Base-by-base conservation (phyloP, 768 basidiomycete genomes). In the Chalciporus sphaerocephalus region DNA sequence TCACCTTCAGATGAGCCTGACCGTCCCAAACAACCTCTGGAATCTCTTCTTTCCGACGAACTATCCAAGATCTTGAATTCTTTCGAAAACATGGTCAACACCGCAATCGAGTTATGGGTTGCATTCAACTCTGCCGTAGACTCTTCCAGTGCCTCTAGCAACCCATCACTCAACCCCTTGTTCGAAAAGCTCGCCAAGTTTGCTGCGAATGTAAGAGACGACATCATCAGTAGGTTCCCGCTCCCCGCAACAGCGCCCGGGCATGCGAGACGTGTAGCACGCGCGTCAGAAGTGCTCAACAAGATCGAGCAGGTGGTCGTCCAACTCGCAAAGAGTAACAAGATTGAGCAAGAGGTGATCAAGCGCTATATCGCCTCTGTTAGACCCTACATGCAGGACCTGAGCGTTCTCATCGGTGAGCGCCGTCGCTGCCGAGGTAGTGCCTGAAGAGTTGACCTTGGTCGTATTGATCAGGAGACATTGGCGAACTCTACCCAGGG, bases 401-500 rank as follows among this genome's bases (percentile, higher is more conserved):
- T 37, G 28, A 42, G 16, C 2, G 35, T 54, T 21, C 38, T 57
- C 22, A 8, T 51, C 17, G 52, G 56, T 57, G 18, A 46, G 52
- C 5, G 32, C 12, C 4, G 32, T 34, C 4, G 2, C 11, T 12
- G 12, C 22, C 7, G 23, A 18, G n/a, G 15, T 42, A 28, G 28
- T 35, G 21, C 13, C 13, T 15, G 12, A 15, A 1, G 28, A 15
- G 13, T 15, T n/a, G 13, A 30, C 15, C 30, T 44, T 13, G 2
- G 40, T 34, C 33, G 15, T 21, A 10, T 6, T 9, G 11, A 36
- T 7, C 39, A 58, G 57, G 57, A 2, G 50, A 56, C 23, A 25
- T 50, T 25, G 35, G 18, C 1, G 57, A 59, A 20, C 51, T 56
- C 13, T 48, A 50, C 32, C 54, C 57, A 1, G 27, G 27, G 3